phyloP scores from a whole-genome alignment of 331 rosid species.

The Rosa hybrid region DNA sequence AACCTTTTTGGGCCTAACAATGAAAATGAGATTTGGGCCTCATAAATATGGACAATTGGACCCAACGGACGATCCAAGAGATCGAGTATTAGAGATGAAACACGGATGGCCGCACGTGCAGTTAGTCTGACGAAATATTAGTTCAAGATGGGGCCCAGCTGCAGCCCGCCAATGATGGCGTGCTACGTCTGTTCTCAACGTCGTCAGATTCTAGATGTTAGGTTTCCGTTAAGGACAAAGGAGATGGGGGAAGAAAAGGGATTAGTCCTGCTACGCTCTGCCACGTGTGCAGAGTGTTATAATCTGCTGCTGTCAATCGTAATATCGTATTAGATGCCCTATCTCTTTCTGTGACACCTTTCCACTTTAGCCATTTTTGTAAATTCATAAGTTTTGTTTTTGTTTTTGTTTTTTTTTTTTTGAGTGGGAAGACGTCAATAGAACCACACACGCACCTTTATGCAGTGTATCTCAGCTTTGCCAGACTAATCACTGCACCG shows the following conservation, averaged over 20 bases:
- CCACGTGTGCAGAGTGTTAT: background rate
- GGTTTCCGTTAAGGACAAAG: slow-evolving; percentile 12
- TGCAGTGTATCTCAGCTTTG: too few species aligned
- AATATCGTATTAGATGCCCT: background rate
- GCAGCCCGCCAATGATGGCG: background rate
- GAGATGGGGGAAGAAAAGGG: too few species aligned
- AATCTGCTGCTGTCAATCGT: background rate
- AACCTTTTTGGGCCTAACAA: background rate
- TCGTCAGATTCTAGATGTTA: background rate
- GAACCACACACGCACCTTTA: too few species aligned
- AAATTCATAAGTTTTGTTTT: background rate
- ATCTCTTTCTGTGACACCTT: background rate
- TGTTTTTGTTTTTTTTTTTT: too few species aligned
- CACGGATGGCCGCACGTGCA: background rate
- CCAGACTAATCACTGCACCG: too few species aligned
- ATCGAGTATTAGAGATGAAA: background rate
- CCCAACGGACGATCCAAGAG: background rate
- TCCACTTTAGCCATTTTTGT: background rate
- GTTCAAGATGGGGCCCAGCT: background rate
- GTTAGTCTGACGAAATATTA: background rate
- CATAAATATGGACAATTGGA: background rate
- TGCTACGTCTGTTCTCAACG: background rate
- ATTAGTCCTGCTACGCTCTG: background rate
- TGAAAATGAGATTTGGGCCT: background rate
- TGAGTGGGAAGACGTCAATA: too few species aligned